Evolutionary conservation across 441 rosid genomes (phyloP), one percentile per base, ranked within the genome.

Genomic region (Rhodomyrtus psidioides): DNA sequence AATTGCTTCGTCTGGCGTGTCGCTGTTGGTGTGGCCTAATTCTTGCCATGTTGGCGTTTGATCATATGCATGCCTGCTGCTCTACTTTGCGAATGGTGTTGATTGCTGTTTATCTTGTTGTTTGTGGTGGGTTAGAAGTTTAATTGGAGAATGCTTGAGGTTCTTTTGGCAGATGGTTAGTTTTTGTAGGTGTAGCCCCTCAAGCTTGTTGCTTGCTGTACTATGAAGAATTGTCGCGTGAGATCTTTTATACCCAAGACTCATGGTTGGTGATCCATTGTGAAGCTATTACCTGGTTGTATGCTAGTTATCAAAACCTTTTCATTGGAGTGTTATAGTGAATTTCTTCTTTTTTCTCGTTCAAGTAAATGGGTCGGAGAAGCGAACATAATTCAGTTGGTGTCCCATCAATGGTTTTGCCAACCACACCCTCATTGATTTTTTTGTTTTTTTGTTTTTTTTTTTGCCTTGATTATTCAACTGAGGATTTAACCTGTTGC

Each of bases 401-500:
- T 21, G 79, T 21, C 49, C 46, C 44, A 34, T 70, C 49, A 34
- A 70, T 70, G 56, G 34, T 53, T 81, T 46, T n/a, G 83, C 39
- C 55, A 49, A 46, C n/a, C 42, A 7, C 28, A 49, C 4, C 21
- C 57, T 15, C 24, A 9, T 49, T 51, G 26, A 28, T 81, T 51
- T 30, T 46, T 26, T n/a, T 53, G 53, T 53, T 82, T 53, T 6
- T 39, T 44, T n/a, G n/a, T n/a, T 51, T 51, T 7, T 42, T n/a
- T 54, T 82, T 53, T 82, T 28, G 83, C 46, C 44, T 74, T 13
- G 57, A 76, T 83, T 53, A 70, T n/a, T 79, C 13, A 44, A 81
- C 81, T 74, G 49, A 89, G 17, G 59, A n/a, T 84, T 57, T 53
- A 86, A 62, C 58, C 28, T 87, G 58, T 75, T 60, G 83, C 55